phyloP scores from a whole-genome alignment of 2,329 filamentous ascomycete species.

The Fusarium falciforme region DNA sequence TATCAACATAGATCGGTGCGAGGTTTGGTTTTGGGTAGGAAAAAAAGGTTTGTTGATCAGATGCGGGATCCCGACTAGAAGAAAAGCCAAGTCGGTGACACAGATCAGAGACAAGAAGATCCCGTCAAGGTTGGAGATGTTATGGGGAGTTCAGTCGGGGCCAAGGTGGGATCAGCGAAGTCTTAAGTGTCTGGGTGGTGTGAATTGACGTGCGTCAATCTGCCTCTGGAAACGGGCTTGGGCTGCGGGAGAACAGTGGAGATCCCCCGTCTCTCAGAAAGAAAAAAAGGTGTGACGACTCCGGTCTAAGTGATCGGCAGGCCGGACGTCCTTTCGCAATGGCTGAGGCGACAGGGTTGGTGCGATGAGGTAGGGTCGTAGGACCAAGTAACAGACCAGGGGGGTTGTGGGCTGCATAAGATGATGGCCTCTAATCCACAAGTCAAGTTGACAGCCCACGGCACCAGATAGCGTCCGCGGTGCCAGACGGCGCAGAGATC shows the following conservation, averaged over 20 bases:
- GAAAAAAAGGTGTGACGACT: conserved; percentile 62
- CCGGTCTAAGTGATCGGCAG: conserved; percentile 66
- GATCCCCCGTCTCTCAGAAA: conserved; percentile 47
- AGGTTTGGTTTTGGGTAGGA: conserved; percentile 29
- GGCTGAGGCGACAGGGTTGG: conserved; percentile 59
- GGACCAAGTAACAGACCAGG: conserved; percentile 50
- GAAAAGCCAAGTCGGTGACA: conserved; percentile 59
- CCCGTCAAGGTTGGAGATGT: conserved; percentile 47
- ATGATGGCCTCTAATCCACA: conserved; percentile 46
- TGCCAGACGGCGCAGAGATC: conserved; percentile 41
- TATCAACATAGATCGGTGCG: conserved; percentile 42
- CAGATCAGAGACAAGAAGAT: conserved; percentile 55
- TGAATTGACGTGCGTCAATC: conserved; percentile 55
- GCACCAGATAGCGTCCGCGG: conserved; percentile 45
- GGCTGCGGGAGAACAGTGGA: conserved; percentile 54
- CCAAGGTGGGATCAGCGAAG: conserved; percentile 67
- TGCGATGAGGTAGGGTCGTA: conserved; percentile 54
- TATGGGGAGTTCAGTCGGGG: conserved; percentile 48
- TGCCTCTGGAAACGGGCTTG: conserved; percentile 51
- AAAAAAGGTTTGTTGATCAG: conserved; percentile 61
- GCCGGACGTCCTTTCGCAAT: conserved; percentile 62
- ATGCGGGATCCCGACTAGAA: conserved; percentile 60
- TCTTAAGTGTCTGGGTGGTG: conserved; percentile 64
- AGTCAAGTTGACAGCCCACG: conserved; percentile 46
- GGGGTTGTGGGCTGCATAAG: conserved; percentile 51